Percentiles rank a stretch among this genome's conserved stretches.
Conservation (phyloP, 176 grass and related monocot genomes). For the Rhynchospora breviuscula region DNA sequence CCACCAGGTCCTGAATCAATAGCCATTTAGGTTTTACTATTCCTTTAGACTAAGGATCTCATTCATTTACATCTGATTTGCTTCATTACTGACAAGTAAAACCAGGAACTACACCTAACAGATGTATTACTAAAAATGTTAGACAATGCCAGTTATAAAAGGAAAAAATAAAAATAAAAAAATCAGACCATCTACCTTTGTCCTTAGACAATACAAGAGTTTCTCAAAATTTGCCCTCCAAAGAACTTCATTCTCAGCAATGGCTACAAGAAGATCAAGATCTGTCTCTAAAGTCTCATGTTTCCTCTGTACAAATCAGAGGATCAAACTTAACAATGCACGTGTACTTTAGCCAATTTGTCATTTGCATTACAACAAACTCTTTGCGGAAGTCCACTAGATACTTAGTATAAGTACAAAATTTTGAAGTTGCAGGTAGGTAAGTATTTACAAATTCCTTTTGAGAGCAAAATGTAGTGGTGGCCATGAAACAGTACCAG, state of each 20-base stretch:
- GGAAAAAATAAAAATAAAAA: background rate
- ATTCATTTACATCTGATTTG: background rate
- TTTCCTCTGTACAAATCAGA: conserved; percentile 61
- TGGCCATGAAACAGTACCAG: background rate
- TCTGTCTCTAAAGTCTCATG: conserved; percentile 52
- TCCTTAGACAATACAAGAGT: conserved; percentile 70
- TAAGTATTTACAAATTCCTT: conserved; percentile 8
- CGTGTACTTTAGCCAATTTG: conserved; percentile 19
- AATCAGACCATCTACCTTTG: conserved; percentile 49
- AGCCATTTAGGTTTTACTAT: background rate
- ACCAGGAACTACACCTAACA: background rate
- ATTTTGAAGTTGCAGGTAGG: conserved; percentile 12
- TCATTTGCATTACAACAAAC: background rate
- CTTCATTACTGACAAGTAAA: background rate
- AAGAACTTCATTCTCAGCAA: conserved; percentile 81
- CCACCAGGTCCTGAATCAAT: background rate
- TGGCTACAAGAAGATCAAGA: conserved; percentile 51
- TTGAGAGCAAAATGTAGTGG: background rate
- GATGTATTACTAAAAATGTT: background rate
- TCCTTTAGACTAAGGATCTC: background rate
- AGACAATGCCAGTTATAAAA: conserved; percentile 8
- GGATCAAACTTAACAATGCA: conserved; percentile 9
- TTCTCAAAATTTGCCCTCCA: conserved; percentile 84
- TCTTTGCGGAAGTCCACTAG: conserved; percentile 4
- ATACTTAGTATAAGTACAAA: conserved; percentile 16